Base-by-base conservation (phyloP, 768 basidiomycete genomes). In the Ephemerocybe angulata region DNA sequence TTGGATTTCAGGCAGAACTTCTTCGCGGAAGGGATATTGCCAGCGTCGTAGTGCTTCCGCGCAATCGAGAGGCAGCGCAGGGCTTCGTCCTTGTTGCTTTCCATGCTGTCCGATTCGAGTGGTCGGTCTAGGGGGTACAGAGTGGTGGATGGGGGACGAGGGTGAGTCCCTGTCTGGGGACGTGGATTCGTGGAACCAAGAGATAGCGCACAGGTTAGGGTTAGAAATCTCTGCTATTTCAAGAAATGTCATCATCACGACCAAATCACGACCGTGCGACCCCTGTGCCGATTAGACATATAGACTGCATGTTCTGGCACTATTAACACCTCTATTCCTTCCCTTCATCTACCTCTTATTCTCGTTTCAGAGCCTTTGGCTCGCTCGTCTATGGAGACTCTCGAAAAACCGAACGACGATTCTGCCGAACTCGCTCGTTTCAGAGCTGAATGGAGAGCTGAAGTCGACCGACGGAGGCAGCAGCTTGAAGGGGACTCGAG, bases 1-100 rank as follows among this genome's bases (percentile, higher is more conserved):
- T 93, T 82, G 11, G 89, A 92, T 72, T 98, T 98, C 69, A 86
- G 83, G 57, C 86, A 88, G 75, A 98, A 95, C 68, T 91, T 92
- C 66, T 87, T 83, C 1, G 95, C 93, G 2, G 88, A 84, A 40
- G 86, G 58, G 52, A 84, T 72, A 68, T 95, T 92, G 46, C 82
- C 85, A 42, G 83, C 75, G 52, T 85, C 80, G 57, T 82, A 77
- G 68, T 94, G 86, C 63, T 82, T 82, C 65, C 85, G 83, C 2
- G 94, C 88, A 59, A 97, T 90, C 46, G 72, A 67, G 49, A 96
- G 79, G 66, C 90, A 92, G 62, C 88, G 85, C 54, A 87, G 68
- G 31, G 93, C 93, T 71, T 96, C 93, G 66, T 96, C 93, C 62
- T 84, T 90, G 77, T 96, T 96, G 70, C 87, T 86, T 70, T 90